These are phyloP conservation scores for bread wheat (Triticum aestivum) DNA, from an alignment of 176 grass and related monocot genomes.

Conservation along the genomic window IWGSC_CS_RefSeq_v2.1 NC_057812.1:625582270-625582769, in stretches of 20 bases:
- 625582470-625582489: background rate
- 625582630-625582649: slow-evolving; percentile 15
- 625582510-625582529: slow-evolving; percentile 58
- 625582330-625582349: background rate
- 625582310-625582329: background rate
- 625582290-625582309: slow-evolving; percentile 25
- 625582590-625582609: slow-evolving; percentile 80
- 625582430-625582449: background rate
- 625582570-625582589: slow-evolving; percentile 50
- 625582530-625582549: slow-evolving; percentile 61
- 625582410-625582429: background rate
- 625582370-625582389: slow-evolving; percentile 27
- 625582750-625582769: slow-evolving; percentile 45
- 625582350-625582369: background rate
- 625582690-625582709: background rate
- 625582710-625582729: slow-evolving; percentile 20
- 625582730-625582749: slow-evolving; percentile 82
- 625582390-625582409: background rate
- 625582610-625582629: slow-evolving; percentile 91
- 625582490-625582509: slow-evolving; percentile 58
- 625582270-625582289: slow-evolving; percentile 7
- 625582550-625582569: slow-evolving; percentile 53
- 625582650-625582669: too few relatives aligned
- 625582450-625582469: background rate
- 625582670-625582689: too few relatives aligned